Base-by-base conservation (phyloP, 1,284 basidiomycete species). In the Coniophora puteana region DNA sequence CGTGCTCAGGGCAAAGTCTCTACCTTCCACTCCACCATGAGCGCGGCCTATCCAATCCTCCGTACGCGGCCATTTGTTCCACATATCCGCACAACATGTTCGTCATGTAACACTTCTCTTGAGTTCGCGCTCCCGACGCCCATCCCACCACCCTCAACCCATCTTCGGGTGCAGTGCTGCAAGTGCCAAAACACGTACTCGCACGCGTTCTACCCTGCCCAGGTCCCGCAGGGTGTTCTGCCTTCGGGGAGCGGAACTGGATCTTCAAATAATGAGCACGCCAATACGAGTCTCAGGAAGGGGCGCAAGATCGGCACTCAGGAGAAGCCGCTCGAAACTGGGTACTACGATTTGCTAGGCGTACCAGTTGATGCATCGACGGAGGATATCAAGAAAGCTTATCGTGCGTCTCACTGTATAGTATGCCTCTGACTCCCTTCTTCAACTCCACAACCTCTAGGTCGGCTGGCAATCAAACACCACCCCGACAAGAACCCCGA, bases 321-420 rank as follows among this genome's bases (percentile, higher is more conserved):
- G 65, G 89, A 92, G 50, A 77, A 83, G 48, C 93, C 93, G 2
- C 68, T 96, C 31, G 93, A 95, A 59, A 91, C 87, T 14, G 84
- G 78, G 12, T 94, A 93, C 63, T 94, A 94, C 55, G 91, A 93
- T 56, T 72, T 89, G 22, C 71, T 95, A 3, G 88, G 87, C 5
- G 74, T 95, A 0, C 65, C 83, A 0, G 72, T 89, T 11, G 74
- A 78, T 43, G 90, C 90, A 4, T 84, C 84, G 12, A 74, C 77
- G 2, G 89, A 91, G 11, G 90, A 95, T 44, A 81, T 99, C 61
- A 98, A 98, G 72, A 96, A 93, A 65, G 90, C 95, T 3, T 99
- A 99, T 67, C 80, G 87, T 84, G 56, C 48, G 83, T 66, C 35
- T n/a, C n/a, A n/a, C n/a, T n/a, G n/a, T n/a, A 37, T 20, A 8